Evolutionary conservation across 176 grass and related monocot genomes (phyloP), one percentile per base, ranked within the genome.

Genomic region (Carex littledalei): DNA sequence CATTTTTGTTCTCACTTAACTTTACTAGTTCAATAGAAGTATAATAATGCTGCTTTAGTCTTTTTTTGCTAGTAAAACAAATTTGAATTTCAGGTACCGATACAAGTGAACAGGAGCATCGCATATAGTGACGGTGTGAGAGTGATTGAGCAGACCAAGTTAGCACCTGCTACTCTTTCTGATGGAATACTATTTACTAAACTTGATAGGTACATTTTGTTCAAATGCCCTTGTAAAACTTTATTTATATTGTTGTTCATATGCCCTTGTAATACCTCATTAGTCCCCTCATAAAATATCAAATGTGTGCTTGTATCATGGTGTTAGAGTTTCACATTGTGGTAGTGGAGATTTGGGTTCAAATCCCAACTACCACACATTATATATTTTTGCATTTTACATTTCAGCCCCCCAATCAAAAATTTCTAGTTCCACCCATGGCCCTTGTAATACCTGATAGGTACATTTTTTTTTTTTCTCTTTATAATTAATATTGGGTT

Each of bases 61-160:
- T 20, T 26, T 79, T 47, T 47, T 37, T 86, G 55, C 57, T 66
- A 61, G 18, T 37, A 41, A 55, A 63, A 76, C 16, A 70, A 71
- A 59, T 76, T 85, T 72, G 63, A 85, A 16, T 87, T 56, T 87
- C 79, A 97, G 92, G 95, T 93, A 62, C 92, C 92, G 12, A 88
- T 98, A 90, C 95, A 98, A 93, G 95, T 98, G 31, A 92, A 93
- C 81, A 90, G 65, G 81, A 90, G 90, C 17, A 92, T 98, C 86
- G 92, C 88, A 89, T 90, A 90, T 47, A 93, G 86, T 80, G 92
- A 98, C 85, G 92, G 92, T 55, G 94, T 98, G 85, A 93, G 92
- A 87, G 80, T 89, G 10, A 80, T 98, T 8, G 89, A 89, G 57
- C 87, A 91, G 29, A 87, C 87, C 82, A 93, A 85, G 80, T 83